Conservation (phyloP, 129 eudicot genomes). For the Tanacetum coccineum region DNA sequence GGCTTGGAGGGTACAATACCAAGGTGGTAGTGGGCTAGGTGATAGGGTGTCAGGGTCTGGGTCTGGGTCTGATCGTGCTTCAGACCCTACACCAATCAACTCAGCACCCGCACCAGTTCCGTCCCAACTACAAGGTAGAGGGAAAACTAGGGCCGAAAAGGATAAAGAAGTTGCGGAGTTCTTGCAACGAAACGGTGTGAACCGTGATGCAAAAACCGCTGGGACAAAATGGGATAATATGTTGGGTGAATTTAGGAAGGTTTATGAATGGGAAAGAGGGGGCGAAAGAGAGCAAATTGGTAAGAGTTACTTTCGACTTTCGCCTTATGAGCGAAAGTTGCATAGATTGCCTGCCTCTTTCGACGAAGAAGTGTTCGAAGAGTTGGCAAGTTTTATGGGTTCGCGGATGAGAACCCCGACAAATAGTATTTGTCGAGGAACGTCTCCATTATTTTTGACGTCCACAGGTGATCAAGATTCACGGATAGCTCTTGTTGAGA, state of each 20-base stretch:
- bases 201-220: constrained; percentile 70
- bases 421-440: constrained; percentile 22
- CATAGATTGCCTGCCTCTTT: constrained; percentile 74
- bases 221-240: constrained; percentile 90
- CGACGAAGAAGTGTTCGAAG: constrained; percentile 79
- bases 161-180: constrained; percentile 69
- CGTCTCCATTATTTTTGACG: constrained; percentile 10
- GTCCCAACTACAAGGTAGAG: constrained; percentile 39
- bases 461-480: constrained; percentile 36
- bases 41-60: constrained; percentile 15
- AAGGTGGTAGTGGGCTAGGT: constrained; percentile 28
- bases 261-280: constrained; percentile 73
- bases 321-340: constrained; percentile 58
- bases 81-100: constrained; percentile 8
- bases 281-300: constrained; percentile 69
- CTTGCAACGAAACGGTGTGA: constrained; percentile 56
- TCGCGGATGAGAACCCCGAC: constrained; percentile 55
- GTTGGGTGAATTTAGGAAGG: constrained; percentile 83
- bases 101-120: neutral
- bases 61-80: constrained; percentile 22
- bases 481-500: constrained; percentile 25
- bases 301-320: constrained; percentile 67
- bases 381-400: constrained; percentile 71
- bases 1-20: constrained; percentile 78
- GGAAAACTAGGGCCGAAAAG: constrained; percentile 73